Evolutionary conservation across 1,284 basidiomycete species (phyloP).

Genomic region (Apiotrichum brassicae): DNA sequence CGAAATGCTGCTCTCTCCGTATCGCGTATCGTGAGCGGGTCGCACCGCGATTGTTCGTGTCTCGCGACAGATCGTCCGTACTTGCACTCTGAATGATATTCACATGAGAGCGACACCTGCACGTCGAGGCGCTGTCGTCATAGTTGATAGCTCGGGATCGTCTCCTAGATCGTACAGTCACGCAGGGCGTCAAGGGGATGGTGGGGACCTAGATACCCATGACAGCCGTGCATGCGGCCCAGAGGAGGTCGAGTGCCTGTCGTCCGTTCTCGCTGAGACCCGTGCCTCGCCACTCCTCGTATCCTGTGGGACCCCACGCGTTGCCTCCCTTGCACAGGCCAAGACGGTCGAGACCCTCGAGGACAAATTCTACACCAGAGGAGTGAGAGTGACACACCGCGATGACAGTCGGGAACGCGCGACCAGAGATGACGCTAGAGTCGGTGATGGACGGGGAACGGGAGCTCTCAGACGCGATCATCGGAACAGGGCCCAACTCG

Average conservation of each 20-base stretch:
- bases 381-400: constrained; percentile 45
- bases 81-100: too few relatives aligned
- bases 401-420: constrained; percentile 45
- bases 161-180: too few relatives aligned
- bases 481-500: not conserved
- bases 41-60: too few relatives aligned
- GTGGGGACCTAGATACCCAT: constrained; percentile 31
- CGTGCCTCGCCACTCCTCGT: constrained; percentile 46
- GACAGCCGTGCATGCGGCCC: constrained; percentile 43
- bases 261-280: constrained; percentile 43
- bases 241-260: constrained; percentile 41
- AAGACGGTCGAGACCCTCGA: constrained; percentile 45
- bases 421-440: constrained; percentile 16
- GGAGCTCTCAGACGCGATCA: not conserved
- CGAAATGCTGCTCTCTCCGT: too few relatives aligned
- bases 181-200: too few relatives aligned
- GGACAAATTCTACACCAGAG: constrained; percentile 46
- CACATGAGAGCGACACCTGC: too few relatives aligned
- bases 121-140: too few relatives aligned
- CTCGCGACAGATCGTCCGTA: too few relatives aligned
- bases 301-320: constrained; percentile 47
- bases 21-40: too few relatives aligned
- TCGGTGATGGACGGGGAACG: constrained; percentile 7
- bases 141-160: too few relatives aligned
- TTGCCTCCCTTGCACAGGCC: constrained; percentile 44